A percentile compares a stretch with the other conserved stretches of the same genome.
Conservation (phyloP, 495 filamentous ascomycete species). For the Amorphotheca resinae region DNA sequence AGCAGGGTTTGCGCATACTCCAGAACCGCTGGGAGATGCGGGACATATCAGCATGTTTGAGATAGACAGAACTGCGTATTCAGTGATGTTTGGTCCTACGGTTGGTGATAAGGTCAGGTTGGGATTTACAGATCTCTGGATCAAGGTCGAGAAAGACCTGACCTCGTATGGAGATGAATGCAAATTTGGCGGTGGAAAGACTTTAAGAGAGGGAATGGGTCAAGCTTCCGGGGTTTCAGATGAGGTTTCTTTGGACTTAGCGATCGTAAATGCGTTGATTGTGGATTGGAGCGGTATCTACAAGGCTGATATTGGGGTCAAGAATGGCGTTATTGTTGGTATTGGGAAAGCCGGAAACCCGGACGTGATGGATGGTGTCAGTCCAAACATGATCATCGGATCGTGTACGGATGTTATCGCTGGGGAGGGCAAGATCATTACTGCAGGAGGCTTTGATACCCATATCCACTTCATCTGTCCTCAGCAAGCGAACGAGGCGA, state of each 20-base stretch:
- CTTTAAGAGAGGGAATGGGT: slow-evolving; percentile 90
- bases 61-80: slow-evolving; percentile 69
- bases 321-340: slow-evolving; percentile 72
- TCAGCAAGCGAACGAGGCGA: slow-evolving; percentile 78
- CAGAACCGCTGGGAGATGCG: slow-evolving; percentile 46
- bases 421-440: slow-evolving; percentile 85
- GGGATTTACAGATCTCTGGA: slow-evolving; percentile 80
- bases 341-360: slow-evolving; percentile 97
- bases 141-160: slow-evolving; percentile 80
- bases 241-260: slow-evolving; percentile 64
- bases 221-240: slow-evolving; percentile 69
- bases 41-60: slow-evolving; percentile 44
- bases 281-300: slow-evolving; percentile 89
- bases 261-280: slow-evolving; percentile 86
- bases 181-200: slow-evolving; percentile 92
- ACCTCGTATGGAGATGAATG: slow-evolving; percentile 89
- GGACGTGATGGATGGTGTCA: slow-evolving; percentile 88
- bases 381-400: slow-evolving; percentile 68
- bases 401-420: slow-evolving; percentile 93
- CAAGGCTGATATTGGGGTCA: slow-evolving; percentile 96
- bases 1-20: slow-evolving; percentile 65
- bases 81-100: slow-evolving; percentile 86
- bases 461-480: slow-evolving; percentile 98
- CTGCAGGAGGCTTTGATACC: slow-evolving; percentile 81
- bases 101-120: slow-evolving; percentile 72